Percentiles rank a stretch among this genome's conserved stretches.
Evolutionary conservation across 805 yeast species (phyloP).

Genomic region (Ogataea polymorpha): DNA sequence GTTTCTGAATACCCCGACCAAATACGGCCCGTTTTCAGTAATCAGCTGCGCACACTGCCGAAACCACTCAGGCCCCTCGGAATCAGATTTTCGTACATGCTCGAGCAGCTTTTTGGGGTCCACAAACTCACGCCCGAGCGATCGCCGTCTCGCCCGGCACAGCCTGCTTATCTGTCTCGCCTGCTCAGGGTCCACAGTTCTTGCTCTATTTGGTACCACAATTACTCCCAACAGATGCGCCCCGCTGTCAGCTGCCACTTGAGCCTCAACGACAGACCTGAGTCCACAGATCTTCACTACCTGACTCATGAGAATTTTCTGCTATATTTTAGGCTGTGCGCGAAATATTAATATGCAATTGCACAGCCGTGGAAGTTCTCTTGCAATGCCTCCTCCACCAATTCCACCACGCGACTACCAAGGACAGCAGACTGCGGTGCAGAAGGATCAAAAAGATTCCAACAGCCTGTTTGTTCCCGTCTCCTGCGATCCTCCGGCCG

Average conservation of each 20-base stretch:
- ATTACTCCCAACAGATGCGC: slow-evolving; percentile 83
- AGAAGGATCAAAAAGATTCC: not conserved
- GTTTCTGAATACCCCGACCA: slow-evolving; percentile 90
- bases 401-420: slow-evolving; percentile 27
- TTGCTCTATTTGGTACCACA: slow-evolving; percentile 74
- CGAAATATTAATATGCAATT: not conserved
- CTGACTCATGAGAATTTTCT: slow-evolving; percentile 8
- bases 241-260: slow-evolving; percentile 63
- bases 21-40: slow-evolving; percentile 50
- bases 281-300: slow-evolving; percentile 88
- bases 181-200: slow-evolving; percentile 54
- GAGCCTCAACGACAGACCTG: slow-evolving; percentile 63
- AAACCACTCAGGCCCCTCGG: slow-evolving; percentile 35
- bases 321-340: not conserved
- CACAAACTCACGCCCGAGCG: slow-evolving; percentile 21
- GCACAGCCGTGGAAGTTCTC: slow-evolving; percentile 5
- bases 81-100: slow-evolving; percentile 17
- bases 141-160: slow-evolving; percentile 21
- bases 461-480: slow-evolving; percentile 24
- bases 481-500: slow-evolving; percentile 19
- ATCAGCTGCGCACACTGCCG: slow-evolving; percentile 26
- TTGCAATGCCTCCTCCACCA: slow-evolving; percentile 20
- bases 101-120: slow-evolving; percentile 27
- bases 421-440: not conserved
- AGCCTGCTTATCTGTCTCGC: slow-evolving; percentile 47